Evolutionary conservation across 1,284 basidiomycete genomes (phyloP).

Genomic region (Heliocybe sulcata): DNA sequence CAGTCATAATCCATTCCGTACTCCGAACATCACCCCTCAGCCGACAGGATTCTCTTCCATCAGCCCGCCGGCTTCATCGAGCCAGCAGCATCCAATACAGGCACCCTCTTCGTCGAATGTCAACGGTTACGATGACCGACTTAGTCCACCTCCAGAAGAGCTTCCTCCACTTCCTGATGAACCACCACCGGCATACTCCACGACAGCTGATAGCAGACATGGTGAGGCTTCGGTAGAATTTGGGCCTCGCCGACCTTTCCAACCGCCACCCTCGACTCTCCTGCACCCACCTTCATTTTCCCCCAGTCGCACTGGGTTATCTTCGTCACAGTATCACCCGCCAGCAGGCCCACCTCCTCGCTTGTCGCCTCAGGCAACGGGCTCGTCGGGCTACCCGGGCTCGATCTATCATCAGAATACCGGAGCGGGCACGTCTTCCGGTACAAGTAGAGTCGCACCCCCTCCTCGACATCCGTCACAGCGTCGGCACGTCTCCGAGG

Average conservation of each 20-base stretch:
- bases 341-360: not conserved
- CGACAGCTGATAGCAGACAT: constrained; percentile 37
- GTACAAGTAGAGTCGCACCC: constrained; percentile 4
- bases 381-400: not conserved
- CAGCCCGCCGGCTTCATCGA: constrained; percentile 3
- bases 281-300: constrained; percentile 15
- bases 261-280: constrained; percentile 31
- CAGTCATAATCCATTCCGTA: constrained; percentile 24
- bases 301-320: constrained; percentile 2
- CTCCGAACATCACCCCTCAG: constrained; percentile 15
- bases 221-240: constrained; percentile 57
- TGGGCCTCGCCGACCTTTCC: constrained; percentile 59
- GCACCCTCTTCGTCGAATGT: constrained; percentile 5
- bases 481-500: not conserved
- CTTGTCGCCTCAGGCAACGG: not conserved
- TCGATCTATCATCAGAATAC: not conserved
- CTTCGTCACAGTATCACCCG: not conserved
- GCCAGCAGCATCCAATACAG: not conserved
- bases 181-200: constrained; percentile 61
- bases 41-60: constrained; percentile 12
- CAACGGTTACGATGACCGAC: not conserved
- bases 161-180: constrained; percentile 23
- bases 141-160: not conserved
- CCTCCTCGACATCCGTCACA: constrained; percentile 7
- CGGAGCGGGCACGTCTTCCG: not conserved